Evolutionary conservation across 495 filamentous ascomycete genomes (phyloP).

Genomic region (Penicillium silybi): DNA sequence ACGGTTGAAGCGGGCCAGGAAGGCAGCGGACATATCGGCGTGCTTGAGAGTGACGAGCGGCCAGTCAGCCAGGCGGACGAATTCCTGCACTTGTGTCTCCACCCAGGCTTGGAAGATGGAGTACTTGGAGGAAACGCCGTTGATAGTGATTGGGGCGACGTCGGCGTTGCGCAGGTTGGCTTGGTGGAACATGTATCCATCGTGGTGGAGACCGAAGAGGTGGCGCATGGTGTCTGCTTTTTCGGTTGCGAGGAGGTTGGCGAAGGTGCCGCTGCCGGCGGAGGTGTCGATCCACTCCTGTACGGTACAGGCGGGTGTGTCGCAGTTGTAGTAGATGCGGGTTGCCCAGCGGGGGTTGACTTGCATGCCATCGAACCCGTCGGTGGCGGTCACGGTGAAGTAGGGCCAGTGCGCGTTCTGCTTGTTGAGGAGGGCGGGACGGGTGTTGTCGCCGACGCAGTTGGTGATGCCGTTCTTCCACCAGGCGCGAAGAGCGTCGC

Average conservation of each 20-base stretch:
- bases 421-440: constrained; percentile 46
- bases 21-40: constrained; percentile 43
- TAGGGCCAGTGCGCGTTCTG: constrained; percentile 52
- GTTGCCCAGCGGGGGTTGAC: constrained; percentile 61
- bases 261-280: constrained; percentile 45
- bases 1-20: constrained; percentile 49
- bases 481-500: constrained; percentile 58
- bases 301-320: constrained; percentile 50
- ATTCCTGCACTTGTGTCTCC: constrained; percentile 54
- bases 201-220: constrained; percentile 51
- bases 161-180: constrained; percentile 55
- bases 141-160: constrained; percentile 45
- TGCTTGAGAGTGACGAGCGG: constrained; percentile 54
- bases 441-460: constrained; percentile 62
- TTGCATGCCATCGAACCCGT: constrained; percentile 55
- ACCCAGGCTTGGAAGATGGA: constrained; percentile 61
- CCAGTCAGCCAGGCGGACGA: constrained; percentile 55
- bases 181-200: constrained; percentile 51
- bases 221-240: constrained; percentile 51
- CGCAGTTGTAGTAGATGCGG: constrained; percentile 64
- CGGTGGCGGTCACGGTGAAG: constrained; percentile 44
- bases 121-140: constrained; percentile 43
- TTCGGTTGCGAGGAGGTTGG: constrained; percentile 46
- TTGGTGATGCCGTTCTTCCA: constrained; percentile 54
- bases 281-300: constrained; percentile 61